Conservation (phyloP, 1,139 yeast species). For the Zhuliangozyma parablackwelliae region DNA sequence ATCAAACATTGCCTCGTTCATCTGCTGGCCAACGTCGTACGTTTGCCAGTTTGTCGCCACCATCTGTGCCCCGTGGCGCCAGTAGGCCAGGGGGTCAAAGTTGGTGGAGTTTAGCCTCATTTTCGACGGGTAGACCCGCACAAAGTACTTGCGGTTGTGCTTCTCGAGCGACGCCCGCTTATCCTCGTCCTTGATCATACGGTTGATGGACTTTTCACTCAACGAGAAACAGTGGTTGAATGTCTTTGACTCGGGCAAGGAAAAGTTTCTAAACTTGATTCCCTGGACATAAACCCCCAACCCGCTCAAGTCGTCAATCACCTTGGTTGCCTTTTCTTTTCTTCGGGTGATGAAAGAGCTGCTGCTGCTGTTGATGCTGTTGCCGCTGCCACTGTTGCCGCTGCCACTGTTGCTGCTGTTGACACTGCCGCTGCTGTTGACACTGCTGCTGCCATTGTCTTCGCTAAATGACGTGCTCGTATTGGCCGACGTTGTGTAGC, state of each 20-base stretch:
- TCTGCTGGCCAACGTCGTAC: conserved; percentile 80
- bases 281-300: conserved; percentile 73
- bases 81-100: conserved; percentile 70
- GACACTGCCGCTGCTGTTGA: too few species aligned
- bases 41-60: conserved; percentile 98
- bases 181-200: conserved; percentile 58
- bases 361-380: neutral
- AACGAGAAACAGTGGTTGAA: conserved; percentile 82
- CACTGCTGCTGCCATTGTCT: conserved; percentile 20
- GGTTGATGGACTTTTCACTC: conserved; percentile 64
- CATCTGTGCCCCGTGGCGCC: conserved; percentile 88
- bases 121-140: conserved; percentile 86
- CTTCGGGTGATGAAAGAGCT: conserved; percentile 19
- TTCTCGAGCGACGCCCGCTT: conserved; percentile 55
- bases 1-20: conserved; percentile 82
- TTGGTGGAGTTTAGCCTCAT: conserved; percentile 74
- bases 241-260: conserved; percentile 81
- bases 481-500: conserved; percentile 22
- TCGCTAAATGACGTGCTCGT: conserved; percentile 46
- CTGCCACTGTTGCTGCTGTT: neutral
- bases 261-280: conserved; percentile 71
- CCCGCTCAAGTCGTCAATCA: conserved; percentile 48
- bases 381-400: neutral
- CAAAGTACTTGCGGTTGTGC: conserved; percentile 70
- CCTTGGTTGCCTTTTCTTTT: conserved; percentile 20